Base-by-base conservation (phyloP, 805 yeast genomes). In the Kodamaea kakaduensis region DNA sequence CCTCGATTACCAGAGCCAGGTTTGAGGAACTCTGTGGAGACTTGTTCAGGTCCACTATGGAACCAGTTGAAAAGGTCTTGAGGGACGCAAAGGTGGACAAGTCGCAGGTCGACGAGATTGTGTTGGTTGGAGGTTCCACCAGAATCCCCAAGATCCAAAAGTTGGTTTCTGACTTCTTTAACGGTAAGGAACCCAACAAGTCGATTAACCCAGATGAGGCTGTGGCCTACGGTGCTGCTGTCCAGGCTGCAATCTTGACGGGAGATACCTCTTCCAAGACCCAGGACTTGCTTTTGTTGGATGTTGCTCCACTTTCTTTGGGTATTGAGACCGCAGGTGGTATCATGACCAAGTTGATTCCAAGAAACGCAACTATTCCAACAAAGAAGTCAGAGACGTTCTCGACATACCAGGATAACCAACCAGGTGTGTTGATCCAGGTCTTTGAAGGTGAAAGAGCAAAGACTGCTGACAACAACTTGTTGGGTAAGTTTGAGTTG, bases 161-260 rank as follows among this genome's bases (percentile, higher is more conserved):
- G 69, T 75, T 90, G 55, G 77, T 90, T 51, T 95, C 90, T 69
- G 76, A 82, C 47, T 88, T 68, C 77, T 90, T 90, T 61, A 80
- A 83, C 57, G 96, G 96, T 55, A 90, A 93, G 77, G 88, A 88
- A 69, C 90, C 95, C 48, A 86, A 95, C 50, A 90, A 89, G 78
- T 90, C 96, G 56, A 90, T 90, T 58, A 90, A 90, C 75, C 97
- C 98, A 46, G 98, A 90, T 71, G 98, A 90, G 75, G 98, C 98
- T 62, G 97, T 90, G 58, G 98, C 97, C 28, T 90, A 81, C 56
- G 98, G 98, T 78, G 97, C 97, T 43, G 97, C 98, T 46, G 97
- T 90, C 46, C 98, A 90, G 74, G 97, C 96, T 40, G 97, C 97
- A 73, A 94, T 90, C 51, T 73, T 90, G 48, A 80, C 95, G 38